Evolutionary conservation across 2,329 filamentous ascomycete genomes (phyloP).

Genomic region (Cryphonectria carpinicola): DNA sequence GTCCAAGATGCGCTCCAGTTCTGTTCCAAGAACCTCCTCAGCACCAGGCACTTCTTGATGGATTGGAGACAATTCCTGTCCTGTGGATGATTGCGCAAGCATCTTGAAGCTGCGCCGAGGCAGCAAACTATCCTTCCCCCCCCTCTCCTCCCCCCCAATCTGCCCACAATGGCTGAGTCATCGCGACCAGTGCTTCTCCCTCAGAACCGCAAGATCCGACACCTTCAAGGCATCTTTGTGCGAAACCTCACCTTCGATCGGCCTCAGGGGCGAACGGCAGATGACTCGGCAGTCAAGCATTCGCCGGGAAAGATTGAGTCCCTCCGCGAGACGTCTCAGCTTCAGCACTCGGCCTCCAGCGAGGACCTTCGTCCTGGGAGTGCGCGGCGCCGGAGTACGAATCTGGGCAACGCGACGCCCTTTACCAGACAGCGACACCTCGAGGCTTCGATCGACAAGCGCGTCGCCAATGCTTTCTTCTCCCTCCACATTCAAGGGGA

Average conservation of each 20-base stretch:
- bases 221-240: conserved; percentile 83
- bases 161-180: conserved; percentile 37
- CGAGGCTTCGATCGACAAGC: conserved; percentile 70
- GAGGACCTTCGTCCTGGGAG: conserved; percentile 49
- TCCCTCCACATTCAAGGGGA: conserved; percentile 72
- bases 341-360: conserved; percentile 61
- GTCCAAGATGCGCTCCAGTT: background rate
- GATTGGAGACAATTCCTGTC: background rate
- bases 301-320: conserved; percentile 67
- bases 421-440: conserved; percentile 71
- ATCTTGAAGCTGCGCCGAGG: conserved; percentile 22
- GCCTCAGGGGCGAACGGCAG: conserved; percentile 64
- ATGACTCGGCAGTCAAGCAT: conserved; percentile 76
- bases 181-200: conserved; percentile 58
- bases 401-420: conserved; percentile 51
- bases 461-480: conserved; percentile 88
- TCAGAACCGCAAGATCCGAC: conserved; percentile 85
- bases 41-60: background rate
- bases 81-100: conserved; percentile 21
- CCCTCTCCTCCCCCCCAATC: background rate
- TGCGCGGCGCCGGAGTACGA: conserved; percentile 52
- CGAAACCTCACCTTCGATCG: conserved; percentile 78
- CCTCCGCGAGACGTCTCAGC: conserved; percentile 51
- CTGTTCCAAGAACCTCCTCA: conserved; percentile 1
- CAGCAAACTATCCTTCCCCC: conserved; percentile 8